A percentile compares a stretch with the other conserved stretches of the same genome.
phyloP scores from a whole-genome alignment of 345 rosid species.

The Pugionium dolabratum region DNA sequence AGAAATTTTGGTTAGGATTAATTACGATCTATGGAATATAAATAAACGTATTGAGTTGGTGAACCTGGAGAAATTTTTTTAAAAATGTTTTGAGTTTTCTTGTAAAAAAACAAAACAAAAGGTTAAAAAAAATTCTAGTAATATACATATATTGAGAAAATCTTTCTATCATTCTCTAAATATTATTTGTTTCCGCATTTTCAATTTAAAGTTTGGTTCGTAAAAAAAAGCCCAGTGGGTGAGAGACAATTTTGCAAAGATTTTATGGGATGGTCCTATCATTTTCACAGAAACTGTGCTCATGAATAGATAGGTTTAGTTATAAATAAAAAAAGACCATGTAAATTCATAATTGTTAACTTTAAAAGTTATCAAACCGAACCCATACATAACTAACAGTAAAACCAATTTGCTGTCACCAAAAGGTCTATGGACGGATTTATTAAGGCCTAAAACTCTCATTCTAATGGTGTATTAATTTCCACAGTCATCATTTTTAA shows the following conservation, averaged over 20 bases:
- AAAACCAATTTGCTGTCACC: slow-evolving; percentile 17
- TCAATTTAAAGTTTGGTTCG: slow-evolving; percentile 11
- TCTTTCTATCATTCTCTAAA: too few species aligned
- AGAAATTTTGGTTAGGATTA: too few species aligned
- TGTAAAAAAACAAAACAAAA: too few species aligned
- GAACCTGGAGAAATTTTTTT: too few species aligned
- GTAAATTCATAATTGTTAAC: background rate
- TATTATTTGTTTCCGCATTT: background rate
- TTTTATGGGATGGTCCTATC: slow-evolving; percentile 13
- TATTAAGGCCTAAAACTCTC: too few species aligned
- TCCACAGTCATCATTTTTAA: too few species aligned
- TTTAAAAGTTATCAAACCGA: slow-evolving; percentile 30
- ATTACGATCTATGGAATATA: too few species aligned
- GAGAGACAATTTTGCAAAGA: slow-evolving; percentile 13
- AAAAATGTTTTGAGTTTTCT: too few species aligned
- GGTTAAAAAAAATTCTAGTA: too few species aligned
- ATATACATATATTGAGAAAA: too few species aligned
- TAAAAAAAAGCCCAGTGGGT: slow-evolving; percentile 18
- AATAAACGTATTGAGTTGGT: too few species aligned
- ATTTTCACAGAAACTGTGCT: slow-evolving; percentile 9
- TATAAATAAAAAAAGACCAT: slow-evolving; percentile 7
- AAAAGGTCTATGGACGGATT: background rate
- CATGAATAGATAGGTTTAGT: slow-evolving; percentile 9
- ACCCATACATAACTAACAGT: slow-evolving; percentile 16
- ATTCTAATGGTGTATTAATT: too few species aligned